Base-by-base conservation (phyloP, 2,329 filamentous ascomycete species). In the Neocatenulostroma microsporum region DNA sequence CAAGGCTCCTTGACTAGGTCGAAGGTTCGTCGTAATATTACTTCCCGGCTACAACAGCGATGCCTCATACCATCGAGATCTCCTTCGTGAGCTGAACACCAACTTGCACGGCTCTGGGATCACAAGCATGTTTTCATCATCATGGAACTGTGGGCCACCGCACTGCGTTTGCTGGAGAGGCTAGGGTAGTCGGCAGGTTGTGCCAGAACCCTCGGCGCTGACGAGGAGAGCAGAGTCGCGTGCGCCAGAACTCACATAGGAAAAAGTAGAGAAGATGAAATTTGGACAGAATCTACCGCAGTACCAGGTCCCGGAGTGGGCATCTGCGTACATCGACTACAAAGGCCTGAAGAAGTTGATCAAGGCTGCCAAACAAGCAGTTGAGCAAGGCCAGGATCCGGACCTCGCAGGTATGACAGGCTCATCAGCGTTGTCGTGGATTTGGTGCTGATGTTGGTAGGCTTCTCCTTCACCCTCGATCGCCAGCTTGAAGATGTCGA, bases 401-500 rank as follows among this genome's bases (percentile, higher is more conserved):
- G 91, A 98, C 73, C 72, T 94, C 64, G 87, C 89, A 70, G 87
- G 89, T 94, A 74, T 70, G 81, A n/a, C n/a, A n/a, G n/a, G n/a
- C n/a, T n/a, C 62, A 55, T 34, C 45, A 42, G 41, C 30, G 30
- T 12, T 32, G 40, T 41, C 38, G 32, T 29, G 20, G 38, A 36
- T 39, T 32, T 6, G 14, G 44, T 42, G 44, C 49, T 56, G 47
- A 52, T 49, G 40, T 42, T 34, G 41, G 53, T 68, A 95, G 91
- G 88, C 62, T 94, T 98, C 73, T 94, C 95, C 69, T 94, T 89
- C 62, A 84, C 82, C 47, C 79, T 98, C 61, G 91, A 98, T 60
- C 84, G 91, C 53, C 95, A 96, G 60, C 80, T 98, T 56, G 91
- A 98, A 69, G 84, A 94, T 64, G 89, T 98, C 60, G 87, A 95